Evolutionary conservation across 1,284 basidiomycete species (phyloP).

Genomic region (Rhodotorula sp.): DNA sequence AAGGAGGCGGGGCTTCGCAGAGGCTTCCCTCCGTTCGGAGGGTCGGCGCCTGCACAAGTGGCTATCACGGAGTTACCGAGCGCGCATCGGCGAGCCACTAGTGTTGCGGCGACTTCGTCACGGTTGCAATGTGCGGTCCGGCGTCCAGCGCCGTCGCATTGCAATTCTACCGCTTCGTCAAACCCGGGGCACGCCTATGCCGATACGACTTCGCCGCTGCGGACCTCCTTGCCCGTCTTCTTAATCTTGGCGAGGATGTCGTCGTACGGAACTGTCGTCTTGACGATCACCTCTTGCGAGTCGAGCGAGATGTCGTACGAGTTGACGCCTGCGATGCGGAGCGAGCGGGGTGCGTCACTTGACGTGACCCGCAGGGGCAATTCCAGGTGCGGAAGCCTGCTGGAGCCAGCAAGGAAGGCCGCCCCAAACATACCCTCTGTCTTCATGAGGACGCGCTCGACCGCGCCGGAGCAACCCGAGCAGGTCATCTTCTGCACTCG

Average conservation of each 20-base stretch:
- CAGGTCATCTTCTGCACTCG: conserved; percentile 43
- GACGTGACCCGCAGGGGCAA: too few relatives aligned
- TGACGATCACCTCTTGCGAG: conserved; percentile 38
- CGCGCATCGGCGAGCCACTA: too few relatives aligned
- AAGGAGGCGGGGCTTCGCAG: too few relatives aligned
- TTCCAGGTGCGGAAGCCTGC: too few relatives aligned
- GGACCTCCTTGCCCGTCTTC: conserved; percentile 44
- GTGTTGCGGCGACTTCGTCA: too few relatives aligned
- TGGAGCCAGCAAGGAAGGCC: neutral
- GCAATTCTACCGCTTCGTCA: neutral
- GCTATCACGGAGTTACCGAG: too few relatives aligned
- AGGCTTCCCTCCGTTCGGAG: too few relatives aligned
- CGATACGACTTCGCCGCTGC: conserved; percentile 26
- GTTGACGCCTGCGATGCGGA: conserved; percentile 24
- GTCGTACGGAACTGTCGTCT: conserved; percentile 27
- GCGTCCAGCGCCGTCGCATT: neutral
- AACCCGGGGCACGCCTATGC: neutral
- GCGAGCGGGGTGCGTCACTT: neutral
- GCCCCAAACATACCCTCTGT: conserved; percentile 35
- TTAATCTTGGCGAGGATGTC: conserved; percentile 42
- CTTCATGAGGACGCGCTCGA: conserved; percentile 44
- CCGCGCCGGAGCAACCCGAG: conserved; percentile 44
- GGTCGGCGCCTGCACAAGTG: too few relatives aligned
- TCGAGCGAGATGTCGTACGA: conserved; percentile 38
- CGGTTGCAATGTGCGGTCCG: too few relatives aligned